Base-by-base conservation (phyloP, 2,329 filamentous ascomycete genomes). In the Aspergillus ochraceoroseus region DNA sequence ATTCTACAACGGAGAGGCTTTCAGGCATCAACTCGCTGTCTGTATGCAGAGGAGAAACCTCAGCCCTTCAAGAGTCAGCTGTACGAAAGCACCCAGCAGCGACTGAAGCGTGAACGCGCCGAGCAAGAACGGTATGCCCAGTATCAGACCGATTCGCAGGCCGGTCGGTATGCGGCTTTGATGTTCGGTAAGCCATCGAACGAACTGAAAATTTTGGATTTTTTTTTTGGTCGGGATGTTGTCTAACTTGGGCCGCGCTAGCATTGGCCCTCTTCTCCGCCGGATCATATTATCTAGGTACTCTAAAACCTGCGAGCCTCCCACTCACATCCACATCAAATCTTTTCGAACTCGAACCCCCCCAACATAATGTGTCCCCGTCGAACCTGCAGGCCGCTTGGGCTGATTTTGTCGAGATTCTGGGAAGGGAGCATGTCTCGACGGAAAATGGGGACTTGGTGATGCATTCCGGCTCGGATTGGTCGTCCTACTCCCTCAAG, bases 311-410 rank as follows among this genome's bases (percentile, higher is more conserved):
- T 7, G 63, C 66, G 7, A 62, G 66, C 22, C 61, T 70, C 12
- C 66, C 73, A 2, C 61, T 64, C 2, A 64, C 65, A n/a, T 82
- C 79, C n/a, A 82, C 78, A 9, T 68, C 69, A 1, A 66, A 75
- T n/a, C 68, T 82, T 20, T 56, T 63, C 7, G 63, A 66, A 32
- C 59, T 71, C 32, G 62, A 63, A 7, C 61, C 70, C 7, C 74
- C 74, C 5, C 59, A 71, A 47, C 77, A 80, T 52, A 73, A 82
- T 53, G 70, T 73, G 25, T 71, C 75, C 7, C 65, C 67, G 12
- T 68, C 72, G 12, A 81, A 75, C 41, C 66, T 82, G 41, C 76
- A 83, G 57, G 78, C 79, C 7, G 79, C 79, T 17, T 83, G 79
- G 79, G 66, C 71, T 2, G 79, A 82, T 49, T 76, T 82, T 57